These are phyloP conservation scores for Nigrograna mackinnonii DNA, from an alignment of 2,329 filamentous ascomycete species.

Conservation along the genomic window DNA sequence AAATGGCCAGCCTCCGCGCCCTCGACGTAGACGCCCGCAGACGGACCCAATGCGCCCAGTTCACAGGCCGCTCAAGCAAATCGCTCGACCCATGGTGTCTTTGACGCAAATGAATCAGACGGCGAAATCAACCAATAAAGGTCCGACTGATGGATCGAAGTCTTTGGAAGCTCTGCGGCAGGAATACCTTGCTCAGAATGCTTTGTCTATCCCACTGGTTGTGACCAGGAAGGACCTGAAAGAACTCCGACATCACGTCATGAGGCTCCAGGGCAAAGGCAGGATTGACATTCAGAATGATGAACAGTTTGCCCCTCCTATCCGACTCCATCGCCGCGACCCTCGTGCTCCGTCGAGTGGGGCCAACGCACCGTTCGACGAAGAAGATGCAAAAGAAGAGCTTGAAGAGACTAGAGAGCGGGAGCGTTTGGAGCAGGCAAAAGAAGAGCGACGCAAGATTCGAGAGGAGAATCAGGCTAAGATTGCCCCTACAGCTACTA, in stretches of 20 bases:
- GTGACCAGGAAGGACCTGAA: slow-evolving; percentile 81
- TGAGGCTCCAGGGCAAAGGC: slow-evolving; percentile 71
- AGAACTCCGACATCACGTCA: slow-evolving; percentile 83
- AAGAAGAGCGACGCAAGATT: slow-evolving; percentile 82
- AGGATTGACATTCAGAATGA: slow-evolving; percentile 73
- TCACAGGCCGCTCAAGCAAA: slow-evolving; percentile 36
- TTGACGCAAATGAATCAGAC: slow-evolving; percentile 36
- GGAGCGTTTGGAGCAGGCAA: slow-evolving; percentile 59
- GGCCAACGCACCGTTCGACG: slow-evolving; percentile 37
- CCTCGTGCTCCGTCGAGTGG: slow-evolving; percentile 65
- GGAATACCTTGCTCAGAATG: slow-evolving; percentile 28
- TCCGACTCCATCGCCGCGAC: slow-evolving; percentile 87
- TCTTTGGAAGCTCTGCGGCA: slow-evolving; percentile 26
- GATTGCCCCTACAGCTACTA: slow-evolving; percentile 80
- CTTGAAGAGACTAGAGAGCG: slow-evolving; percentile 67
- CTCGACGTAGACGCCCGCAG: slow-evolving; percentile 36
- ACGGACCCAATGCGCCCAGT: slow-evolving; percentile 42
- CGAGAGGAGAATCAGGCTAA: slow-evolving; percentile 86
- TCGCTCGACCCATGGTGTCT: slow-evolving; percentile 33
- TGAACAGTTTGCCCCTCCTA: slow-evolving; percentile 81
- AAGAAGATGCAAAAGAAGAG: slow-evolving; percentile 67
- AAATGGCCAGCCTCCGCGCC: slow-evolving; percentile 36
- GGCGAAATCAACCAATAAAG: slow-evolving; percentile 12
- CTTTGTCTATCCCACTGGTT: slow-evolving; percentile 62
- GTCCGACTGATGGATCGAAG: slow-evolving; percentile 8